Evolutionary conservation across 2,329 filamentous ascomycete species (phyloP).

Genomic region (Fusarium redolens): DNA sequence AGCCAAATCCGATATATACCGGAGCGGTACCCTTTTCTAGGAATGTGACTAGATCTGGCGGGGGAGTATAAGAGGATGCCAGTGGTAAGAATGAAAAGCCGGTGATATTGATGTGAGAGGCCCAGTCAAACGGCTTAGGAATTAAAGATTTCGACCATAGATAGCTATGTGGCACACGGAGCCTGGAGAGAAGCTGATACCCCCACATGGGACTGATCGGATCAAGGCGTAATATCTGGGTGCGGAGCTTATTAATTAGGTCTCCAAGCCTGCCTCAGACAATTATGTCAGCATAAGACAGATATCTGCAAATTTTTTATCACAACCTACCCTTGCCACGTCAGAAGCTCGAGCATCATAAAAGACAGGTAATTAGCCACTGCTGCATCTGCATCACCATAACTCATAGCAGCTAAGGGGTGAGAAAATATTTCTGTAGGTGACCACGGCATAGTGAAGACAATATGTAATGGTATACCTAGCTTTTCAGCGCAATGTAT

Average conservation of each 20-base stretch:
- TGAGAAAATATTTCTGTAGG: slow-evolving; percentile 59
- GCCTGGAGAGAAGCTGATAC: slow-evolving; percentile 69
- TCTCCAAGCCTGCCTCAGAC: slow-evolving; percentile 65
- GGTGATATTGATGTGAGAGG: slow-evolving; percentile 66
- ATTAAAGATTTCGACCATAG: slow-evolving; percentile 76
- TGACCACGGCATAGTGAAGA: slow-evolving; percentile 77
- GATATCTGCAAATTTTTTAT: neutral
- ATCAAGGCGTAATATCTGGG: slow-evolving; percentile 70
- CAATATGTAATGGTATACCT: slow-evolving; percentile 61
- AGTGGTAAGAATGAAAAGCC: slow-evolving; percentile 72
- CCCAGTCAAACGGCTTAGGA: slow-evolving; percentile 73
- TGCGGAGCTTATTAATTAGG: slow-evolving; percentile 76
- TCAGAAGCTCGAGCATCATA: slow-evolving; percentile 74
- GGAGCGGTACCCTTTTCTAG: slow-evolving; percentile 67
- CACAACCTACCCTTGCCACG: slow-evolving; percentile 71
- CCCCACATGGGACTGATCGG: slow-evolving; percentile 74
- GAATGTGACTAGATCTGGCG: slow-evolving; percentile 64
- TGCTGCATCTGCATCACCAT: slow-evolving; percentile 31
- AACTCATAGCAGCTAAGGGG: slow-evolving; percentile 52
- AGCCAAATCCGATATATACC: slow-evolving; percentile 75
- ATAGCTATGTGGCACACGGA: slow-evolving; percentile 75
- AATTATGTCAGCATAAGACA: too few species aligned
- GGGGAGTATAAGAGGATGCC: slow-evolving; percentile 64
- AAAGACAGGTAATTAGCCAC: slow-evolving; percentile 40
- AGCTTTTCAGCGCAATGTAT: slow-evolving; percentile 63